Evolutionary conservation across 257 asterid genomes (phyloP).

Genomic region (Gentiana dahurica): DNA sequence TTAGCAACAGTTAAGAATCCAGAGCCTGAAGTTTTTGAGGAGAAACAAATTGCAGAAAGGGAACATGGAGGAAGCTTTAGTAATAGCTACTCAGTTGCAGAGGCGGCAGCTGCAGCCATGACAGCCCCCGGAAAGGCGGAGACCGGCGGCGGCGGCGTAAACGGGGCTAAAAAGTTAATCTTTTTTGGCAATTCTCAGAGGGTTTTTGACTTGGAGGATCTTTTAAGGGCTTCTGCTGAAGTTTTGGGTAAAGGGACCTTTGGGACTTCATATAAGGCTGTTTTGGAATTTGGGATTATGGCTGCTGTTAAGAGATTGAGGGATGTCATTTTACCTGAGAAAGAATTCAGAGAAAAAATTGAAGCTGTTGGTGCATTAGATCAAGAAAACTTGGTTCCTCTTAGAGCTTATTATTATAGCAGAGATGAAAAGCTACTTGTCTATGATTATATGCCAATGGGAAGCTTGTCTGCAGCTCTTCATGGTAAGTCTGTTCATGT

Average conservation of each 20-base stretch:
- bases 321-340: conserved; percentile 52
- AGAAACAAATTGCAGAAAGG: conserved; percentile 4
- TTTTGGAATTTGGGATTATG: conserved; percentile 62
- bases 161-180: conserved; percentile 14
- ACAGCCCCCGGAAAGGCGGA: conserved; percentile 10
- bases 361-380: conserved; percentile 64
- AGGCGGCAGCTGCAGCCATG: conserved; percentile 13
- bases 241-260: conserved; percentile 25
- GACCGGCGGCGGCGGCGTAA: conserved; percentile 10
- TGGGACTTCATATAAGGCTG: conserved; percentile 80
- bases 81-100: conserved; percentile 12
- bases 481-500: conserved; percentile 38
- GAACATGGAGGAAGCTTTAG: conserved; percentile 11
- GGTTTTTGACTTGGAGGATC: conserved; percentile 19
- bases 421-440: conserved; percentile 90
- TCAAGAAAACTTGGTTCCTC: conserved; percentile 75
- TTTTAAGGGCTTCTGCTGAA: conserved; percentile 22
- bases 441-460: conserved; percentile 79
- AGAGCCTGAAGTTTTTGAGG: conserved; percentile 1
- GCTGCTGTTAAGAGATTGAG: conserved; percentile 87
- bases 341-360: conserved; percentile 61
- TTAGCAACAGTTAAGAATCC: conserved; percentile 9
- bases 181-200: conserved; percentile 11
- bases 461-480: conserved; percentile 83
- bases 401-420: conserved; percentile 70